Evolutionary conservation across 257 asterid genomes (phyloP), one percentile per base, ranked within the genome.

Genomic region (Petunia secreta): DNA sequence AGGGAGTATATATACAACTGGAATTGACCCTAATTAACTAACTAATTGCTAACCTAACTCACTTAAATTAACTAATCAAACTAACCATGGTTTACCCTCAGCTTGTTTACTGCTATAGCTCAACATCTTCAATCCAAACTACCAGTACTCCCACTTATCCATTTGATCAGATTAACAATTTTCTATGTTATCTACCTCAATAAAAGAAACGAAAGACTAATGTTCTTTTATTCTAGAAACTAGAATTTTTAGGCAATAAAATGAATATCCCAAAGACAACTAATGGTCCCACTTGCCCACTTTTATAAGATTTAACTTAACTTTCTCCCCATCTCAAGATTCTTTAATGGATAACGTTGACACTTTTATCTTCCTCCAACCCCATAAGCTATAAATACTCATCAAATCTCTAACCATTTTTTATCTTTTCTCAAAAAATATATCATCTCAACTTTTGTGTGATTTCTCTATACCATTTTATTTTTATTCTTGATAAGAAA

Each of bases 311-410:
- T 7, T 25, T 73, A 50, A 73, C 78, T 10, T 36, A 11, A 73
- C 62, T 73, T 73, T 50, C 78, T 73, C 78, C 16, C 46, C 62
- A 73, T 50, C 78, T 73, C 78, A 73, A 73, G 62, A 73, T 73
- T 50, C 48, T 25, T 34, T 48, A 80, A 77, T 83, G 97, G 94
- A 92, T 90, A 84, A 85, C 59, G 81, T 81, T 68, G 89, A 89
- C 97, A 87, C 89, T 67, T 81, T 77, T 63, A 79, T 79, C 83
- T 66, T 48, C 16, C 63, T 59, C 81, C 60, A 52, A 59, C 79
- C 16, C 34, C 40, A 41, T 73, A 13, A 15, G 43, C 91, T 89
- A 89, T 88, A 88, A 86, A 87, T 82, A 48, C 83, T 82, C 87
- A 80, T 78, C 71, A 80, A 16, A 63, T n/a, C 58, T 78, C 83